Percentiles rank a stretch among this genome's conserved stretches.
These are phyloP conservation scores for Apiospora koreana DNA, from an alignment of 2,329 filamentous ascomycete genomes.

Conservation along the genomic window DNA sequence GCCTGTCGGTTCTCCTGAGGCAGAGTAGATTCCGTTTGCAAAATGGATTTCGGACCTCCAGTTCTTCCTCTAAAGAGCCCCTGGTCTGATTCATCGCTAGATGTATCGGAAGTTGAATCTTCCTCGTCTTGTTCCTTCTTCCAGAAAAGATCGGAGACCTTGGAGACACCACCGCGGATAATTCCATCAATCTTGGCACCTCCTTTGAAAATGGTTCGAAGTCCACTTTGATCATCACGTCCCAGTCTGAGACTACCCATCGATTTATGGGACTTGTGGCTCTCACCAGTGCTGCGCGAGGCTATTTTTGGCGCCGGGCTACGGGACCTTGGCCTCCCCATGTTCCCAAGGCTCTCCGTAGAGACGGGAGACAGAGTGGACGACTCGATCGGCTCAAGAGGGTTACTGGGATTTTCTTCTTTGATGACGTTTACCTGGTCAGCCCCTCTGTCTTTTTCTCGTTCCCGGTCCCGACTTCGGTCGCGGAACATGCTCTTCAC, in stretches of 20 bases:
- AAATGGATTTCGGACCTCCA: conserved; percentile 37
- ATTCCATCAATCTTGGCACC: conserved; percentile 69
- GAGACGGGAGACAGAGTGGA: conserved; percentile 28
- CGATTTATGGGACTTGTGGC: conserved; percentile 49
- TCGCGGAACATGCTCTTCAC: conserved; percentile 59
- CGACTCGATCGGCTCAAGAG: conserved; percentile 27
- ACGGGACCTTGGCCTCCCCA: conserved; percentile 34
- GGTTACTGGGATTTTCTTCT: conserved; percentile 34
- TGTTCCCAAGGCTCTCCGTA: conserved; percentile 28
- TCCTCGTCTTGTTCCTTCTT: conserved; percentile 46
- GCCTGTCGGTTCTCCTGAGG: conserved; percentile 33
- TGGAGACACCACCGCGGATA: conserved; percentile 61
- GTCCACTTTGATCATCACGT: conserved; percentile 52
- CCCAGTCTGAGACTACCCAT: conserved; percentile 50
- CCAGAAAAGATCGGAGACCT: conserved; percentile 59
- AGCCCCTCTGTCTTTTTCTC: conserved; percentile 21
- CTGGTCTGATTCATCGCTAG: conserved; percentile 51
- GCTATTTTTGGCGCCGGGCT: conserved; percentile 41
- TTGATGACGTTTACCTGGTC: conserved; percentile 35
- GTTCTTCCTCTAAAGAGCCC: conserved; percentile 43
- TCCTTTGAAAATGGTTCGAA: conserved; percentile 78
- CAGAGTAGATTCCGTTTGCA: conserved; percentile 35
- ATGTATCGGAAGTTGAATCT: conserved; percentile 38
- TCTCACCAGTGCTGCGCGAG: conserved; percentile 44
- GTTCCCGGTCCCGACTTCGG: conserved; percentile 51